Evolutionary conservation across 805 yeast genomes (phyloP), one percentile per base, ranked within the genome.

Genomic region (Wickerhamiella dianesei): DNA sequence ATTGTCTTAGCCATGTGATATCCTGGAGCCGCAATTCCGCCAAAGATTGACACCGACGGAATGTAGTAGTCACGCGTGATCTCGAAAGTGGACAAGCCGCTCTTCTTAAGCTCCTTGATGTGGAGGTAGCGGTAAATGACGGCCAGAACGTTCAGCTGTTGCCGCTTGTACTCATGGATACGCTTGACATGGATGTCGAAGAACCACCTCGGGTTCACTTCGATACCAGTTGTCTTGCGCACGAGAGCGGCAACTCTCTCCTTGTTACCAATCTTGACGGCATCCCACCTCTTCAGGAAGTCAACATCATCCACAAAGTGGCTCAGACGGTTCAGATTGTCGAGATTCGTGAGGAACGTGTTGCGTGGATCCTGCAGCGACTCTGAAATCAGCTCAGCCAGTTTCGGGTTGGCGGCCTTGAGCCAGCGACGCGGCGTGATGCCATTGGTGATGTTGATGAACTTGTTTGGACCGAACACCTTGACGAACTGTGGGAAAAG

Each of bases 1-100:
- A 87, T 83, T 49, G 82, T 75, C 67, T 87, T 87, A 50, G 96
- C 96, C 78, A 87, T 84, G 68, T 84, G 87, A 64, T 87, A 87
- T 54, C 96, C 96, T n/a, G 96, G 96, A 9, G 96, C 96, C 50
- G 94, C 82, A 67, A 88, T 87, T 61, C 96, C 96, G 55, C 96
- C 96, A 64, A 88, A 79, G 50, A 87, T 75, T 40, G 79, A 74
- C 48, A 83, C 92, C 60, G 81, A 83, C 50, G 95, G 80, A 49
- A 77, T 74, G 63, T 73, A 77, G 58, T 76, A 74, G 52, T 64
- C 57, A 58, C 82, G 71, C 65, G 85, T 81, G 25, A 39, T 39
- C 47, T 74, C 75, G 8, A 73, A 68, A 35, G 84, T 65, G 8
- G 25, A 14, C 8, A 19, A 9, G 16, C 41, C 41, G 4, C 8